Evolutionary conservation across 306 rosid species (phyloP).

Genomic region (Trifolium pratense): DNA sequence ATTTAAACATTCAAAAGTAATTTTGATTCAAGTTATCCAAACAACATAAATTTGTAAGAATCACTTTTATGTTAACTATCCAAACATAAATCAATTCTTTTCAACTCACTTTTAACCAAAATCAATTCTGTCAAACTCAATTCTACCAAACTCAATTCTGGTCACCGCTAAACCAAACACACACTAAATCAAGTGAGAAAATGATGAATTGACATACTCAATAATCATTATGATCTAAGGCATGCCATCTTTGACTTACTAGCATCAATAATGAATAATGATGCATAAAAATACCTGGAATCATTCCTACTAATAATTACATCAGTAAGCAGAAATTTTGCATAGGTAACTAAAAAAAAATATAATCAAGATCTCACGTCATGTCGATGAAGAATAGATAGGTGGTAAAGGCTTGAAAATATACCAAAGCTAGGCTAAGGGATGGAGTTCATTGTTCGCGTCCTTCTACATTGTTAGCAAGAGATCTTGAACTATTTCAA

Average conservation of each 20-base stretch:
- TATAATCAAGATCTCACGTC: conserved; percentile 6
- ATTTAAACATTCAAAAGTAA: too few relatives aligned
- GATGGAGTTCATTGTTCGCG: conserved; percentile 13
- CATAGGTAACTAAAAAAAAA: not conserved
- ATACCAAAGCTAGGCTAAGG: conserved; percentile 4
- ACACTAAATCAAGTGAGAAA: not conserved
- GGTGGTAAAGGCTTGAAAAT: conserved; percentile 2
- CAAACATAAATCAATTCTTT: too few relatives aligned
- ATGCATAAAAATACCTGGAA: conserved; percentile 21
- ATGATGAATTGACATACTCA: not conserved
- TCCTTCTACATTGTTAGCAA: conserved; percentile 55
- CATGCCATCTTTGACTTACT: conserved; percentile 1
- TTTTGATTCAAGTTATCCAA: too few relatives aligned
- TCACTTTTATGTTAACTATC: too few relatives aligned
- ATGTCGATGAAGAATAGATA: not conserved
- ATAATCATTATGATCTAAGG: not conserved
- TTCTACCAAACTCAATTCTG: too few relatives aligned
- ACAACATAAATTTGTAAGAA: too few relatives aligned
- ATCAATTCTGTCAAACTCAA: too few relatives aligned
- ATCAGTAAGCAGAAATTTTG: conserved; percentile 9
- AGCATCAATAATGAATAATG: conserved; percentile 5
- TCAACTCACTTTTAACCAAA: too few relatives aligned
- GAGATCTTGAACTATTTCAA: conserved; percentile 83
- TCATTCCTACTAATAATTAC: conserved; percentile 37
- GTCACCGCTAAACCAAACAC: too few relatives aligned